Percentiles rank a stretch among this genome's conserved stretches.
phyloP scores from a whole-genome alignment of 1,284 basidiomycete species.

The Ustilago trichophora region DNA sequence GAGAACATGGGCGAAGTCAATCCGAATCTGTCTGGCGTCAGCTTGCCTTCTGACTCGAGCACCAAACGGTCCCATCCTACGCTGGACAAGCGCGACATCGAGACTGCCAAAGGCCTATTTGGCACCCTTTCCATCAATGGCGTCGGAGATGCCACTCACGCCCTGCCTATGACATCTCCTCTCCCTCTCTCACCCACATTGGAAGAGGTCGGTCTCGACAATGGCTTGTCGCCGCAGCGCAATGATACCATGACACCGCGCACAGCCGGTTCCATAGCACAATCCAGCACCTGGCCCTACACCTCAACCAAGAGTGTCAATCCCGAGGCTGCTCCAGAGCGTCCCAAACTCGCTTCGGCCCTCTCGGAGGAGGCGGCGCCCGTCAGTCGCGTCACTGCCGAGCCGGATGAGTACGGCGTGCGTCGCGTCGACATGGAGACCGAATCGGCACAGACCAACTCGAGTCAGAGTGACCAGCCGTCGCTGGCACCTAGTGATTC shows the following conservation, averaged over 20 bases:
- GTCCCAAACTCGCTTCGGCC: conserved; percentile 16
- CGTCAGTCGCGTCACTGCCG: conserved; percentile 5
- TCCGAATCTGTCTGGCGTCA: background rate
- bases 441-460: conserved; percentile 13
- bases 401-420: conserved; percentile 44
- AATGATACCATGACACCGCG: conserved; percentile 39
- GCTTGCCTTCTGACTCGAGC: background rate
- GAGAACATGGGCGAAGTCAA: conserved; percentile 10
- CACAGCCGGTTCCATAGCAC: conserved; percentile 15
- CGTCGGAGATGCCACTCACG: background rate
- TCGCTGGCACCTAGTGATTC: conserved; percentile 48
- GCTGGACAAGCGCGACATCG: conserved; percentile 28
- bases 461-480: conserved; percentile 29
- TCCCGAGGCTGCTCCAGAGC: conserved; percentile 3
- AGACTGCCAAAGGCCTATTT: conserved; percentile 17
- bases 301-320: conserved; percentile 9
- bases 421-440: conserved; percentile 44
- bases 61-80: conserved; percentile 11
- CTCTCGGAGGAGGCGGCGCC: conserved; percentile 10
- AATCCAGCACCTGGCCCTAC: conserved; percentile 45
- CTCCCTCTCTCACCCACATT: conserved; percentile 25
- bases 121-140: conserved; percentile 12
- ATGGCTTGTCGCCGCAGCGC: conserved; percentile 8
- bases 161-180: conserved; percentile 36
- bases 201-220: conserved; percentile 12